Base-by-base conservation (phyloP, 495 filamentous ascomycete genomes). In the Talaromyces stipitatus region DNA sequence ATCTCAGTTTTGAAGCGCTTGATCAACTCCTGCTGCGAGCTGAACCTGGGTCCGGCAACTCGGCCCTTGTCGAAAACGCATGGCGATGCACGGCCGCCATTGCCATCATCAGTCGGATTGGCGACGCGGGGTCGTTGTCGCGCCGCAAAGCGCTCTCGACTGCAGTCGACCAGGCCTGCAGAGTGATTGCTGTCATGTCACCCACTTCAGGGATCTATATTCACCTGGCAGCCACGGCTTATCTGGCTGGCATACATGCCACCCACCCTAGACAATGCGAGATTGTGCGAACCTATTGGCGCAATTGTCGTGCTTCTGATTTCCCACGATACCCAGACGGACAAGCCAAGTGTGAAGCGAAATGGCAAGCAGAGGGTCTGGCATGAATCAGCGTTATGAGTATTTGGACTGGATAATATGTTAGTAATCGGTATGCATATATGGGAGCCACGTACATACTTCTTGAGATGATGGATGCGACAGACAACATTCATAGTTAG, bases 241-340 rank as follows among this genome's bases (percentile, higher is more conserved):
- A 64, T 52, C 53, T 69, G 22, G 61, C 60, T 7, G 64, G 61
- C 0, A 64, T 66, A 50, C 50, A 65, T 32, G 66, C 64, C 11
- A 62, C 58, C 9, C 58, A 50, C 2, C 14, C 57, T 6, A 16
- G 26, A 10, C 67, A 69, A 50, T 66, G 62, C 47, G 67, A 69
- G 28, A 55, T 64, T 48, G 50, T 68, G 27, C 55, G 65, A 45
- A 43, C 11, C 1, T 68, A 68, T 55, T 69, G 67, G 67, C 60
- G 59, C 16, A 68, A 66, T 43, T 69, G 65, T 38, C 64, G 55
- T 51, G 38, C 56, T 4, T 65, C 61, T 22, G 63, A 68, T 33
- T 66, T 68, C 48, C 67, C 67, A 22, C 48, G 65, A 29, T 69
- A 69, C 63, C 67, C 65, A 52, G 65, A 68, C 58, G 66, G 58